Evolutionary conservation across 495 filamentous ascomycete genomes (phyloP).

Genomic region (Podospora didyma): DNA sequence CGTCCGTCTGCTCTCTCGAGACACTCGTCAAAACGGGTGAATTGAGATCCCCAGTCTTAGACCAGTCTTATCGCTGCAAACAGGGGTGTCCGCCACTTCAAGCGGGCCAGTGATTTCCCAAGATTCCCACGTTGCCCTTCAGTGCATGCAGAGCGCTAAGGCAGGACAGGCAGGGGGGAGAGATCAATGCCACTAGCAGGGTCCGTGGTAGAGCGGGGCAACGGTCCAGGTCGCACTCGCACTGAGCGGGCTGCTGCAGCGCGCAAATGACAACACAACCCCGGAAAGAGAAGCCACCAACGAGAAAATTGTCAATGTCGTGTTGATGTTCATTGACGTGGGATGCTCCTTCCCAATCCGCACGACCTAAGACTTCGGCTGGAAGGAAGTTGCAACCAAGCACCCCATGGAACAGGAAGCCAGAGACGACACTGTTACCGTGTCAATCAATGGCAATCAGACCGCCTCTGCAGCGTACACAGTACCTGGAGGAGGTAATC

Average conservation of each 20-base stretch:
- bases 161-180: constrained; percentile 13
- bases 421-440: too few species aligned
- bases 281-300: constrained; percentile 12
- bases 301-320: too few species aligned
- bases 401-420: too few species aligned
- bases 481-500: too few species aligned
- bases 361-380: background rate
- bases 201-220: background rate
- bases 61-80: constrained; percentile 11
- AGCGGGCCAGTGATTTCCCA: constrained; percentile 14
- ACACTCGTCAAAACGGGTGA: constrained; percentile 31
- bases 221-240: background rate
- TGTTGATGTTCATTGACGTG: constrained; percentile 5
- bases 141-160: constrained; percentile 22
- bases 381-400: background rate
- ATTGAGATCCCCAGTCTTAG: constrained; percentile 20
- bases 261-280: constrained; percentile 11
- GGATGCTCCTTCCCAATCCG: background rate
- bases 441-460: too few species aligned
- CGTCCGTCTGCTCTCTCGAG: constrained; percentile 16
- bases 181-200: constrained; percentile 13
- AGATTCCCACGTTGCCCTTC: constrained; percentile 9
- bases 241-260: background rate
- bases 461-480: too few species aligned
- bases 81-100: constrained; percentile 6